Evolutionary conservation across 2,329 filamentous ascomycete species (phyloP).

Genomic region (Diplodia scrobiculata): DNA sequence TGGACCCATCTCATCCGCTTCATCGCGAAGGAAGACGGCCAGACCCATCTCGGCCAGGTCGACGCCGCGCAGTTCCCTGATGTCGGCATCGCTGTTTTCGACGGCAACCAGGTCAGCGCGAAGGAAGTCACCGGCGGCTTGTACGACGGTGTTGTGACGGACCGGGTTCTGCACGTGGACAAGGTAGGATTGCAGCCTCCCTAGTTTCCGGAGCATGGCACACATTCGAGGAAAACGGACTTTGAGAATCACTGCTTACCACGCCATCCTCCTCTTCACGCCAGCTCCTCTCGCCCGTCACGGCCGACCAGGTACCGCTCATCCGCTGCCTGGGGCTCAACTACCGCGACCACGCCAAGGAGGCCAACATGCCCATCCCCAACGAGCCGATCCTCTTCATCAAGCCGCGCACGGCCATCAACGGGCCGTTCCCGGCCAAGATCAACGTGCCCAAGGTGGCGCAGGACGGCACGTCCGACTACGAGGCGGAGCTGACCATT

Average conservation of each 20-base stretch:
- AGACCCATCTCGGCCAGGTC: conserved; percentile 47
- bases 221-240: neutral
- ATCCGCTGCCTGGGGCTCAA: conserved; percentile 54
- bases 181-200: conserved; percentile 30
- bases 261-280: too few species aligned
- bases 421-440: conserved; percentile 46
- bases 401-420: conserved; percentile 49
- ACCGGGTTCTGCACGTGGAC: conserved; percentile 37
- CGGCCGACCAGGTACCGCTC: conserved; percentile 43
- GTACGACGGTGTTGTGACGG: conserved; percentile 44
- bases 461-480: conserved; percentile 54
- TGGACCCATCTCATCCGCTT: conserved; percentile 51
- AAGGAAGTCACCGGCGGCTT: conserved; percentile 42
- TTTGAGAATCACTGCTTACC: neutral
- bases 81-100: conserved; percentile 42
- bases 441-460: conserved; percentile 54
- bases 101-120: conserved; percentile 42
- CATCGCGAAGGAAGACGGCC: conserved; percentile 48
- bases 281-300: conserved; percentile 41
- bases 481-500: conserved; percentile 47
- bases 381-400: conserved; percentile 66
- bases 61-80: conserved; percentile 41
- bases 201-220: neutral
- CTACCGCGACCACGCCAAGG: conserved; percentile 44
- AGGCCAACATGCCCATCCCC: conserved; percentile 66